Base-by-base conservation (phyloP, 1,284 basidiomycete species). In the Hymenochaete sp. region DNA sequence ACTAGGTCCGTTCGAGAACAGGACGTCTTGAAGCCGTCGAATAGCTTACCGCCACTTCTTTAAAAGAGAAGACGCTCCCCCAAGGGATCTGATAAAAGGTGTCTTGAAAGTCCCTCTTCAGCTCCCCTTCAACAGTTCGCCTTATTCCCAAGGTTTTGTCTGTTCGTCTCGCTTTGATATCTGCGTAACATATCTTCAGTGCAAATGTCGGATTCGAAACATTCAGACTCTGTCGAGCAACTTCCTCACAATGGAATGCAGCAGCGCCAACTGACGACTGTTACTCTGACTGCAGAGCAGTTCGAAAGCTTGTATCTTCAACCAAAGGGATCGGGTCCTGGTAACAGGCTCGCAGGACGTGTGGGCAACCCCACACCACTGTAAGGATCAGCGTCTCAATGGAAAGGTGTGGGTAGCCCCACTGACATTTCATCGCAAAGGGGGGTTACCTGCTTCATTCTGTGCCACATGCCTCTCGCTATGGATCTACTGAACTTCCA, bases 401-500 rank as follows among this genome's bases (percentile, higher is more conserved):
- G 16, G 24, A 9, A 3, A 9, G 10, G 9, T 21, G n/a, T n/a
- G n/a, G n/a, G n/a, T n/a, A n/a, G n/a, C n/a, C n/a, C n/a, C n/a
- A n/a, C n/a, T 39, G 14, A 3, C 16, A 18, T 24, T 11, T 16
- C 16, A 2, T 7, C 29, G 22, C 26, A 43, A 19, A 55, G 53
- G 21, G 53, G 48, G 8, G 44, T 55, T 10, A 48, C 53, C 10
- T 47, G 50, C 2, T 55, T 55, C 33, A 37, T 55, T 32, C 37
- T 51, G 31, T 52, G 52, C 9, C 53, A 55, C 29, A 40, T 47
- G 37, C 52, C 53, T 9, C 31, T 55, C 14, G 31, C 53, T 6
- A 53, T 55, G 52, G 52, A 52, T 41, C 44, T 55, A 2, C 29
- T 55, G 33, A 48, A 48, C 36, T 55, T 55, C 46, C 52, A 53